These are phyloP conservation scores for Eucalyptus pumila DNA, from an alignment of 345 rosid species.

Conservation along the genomic window DNA sequence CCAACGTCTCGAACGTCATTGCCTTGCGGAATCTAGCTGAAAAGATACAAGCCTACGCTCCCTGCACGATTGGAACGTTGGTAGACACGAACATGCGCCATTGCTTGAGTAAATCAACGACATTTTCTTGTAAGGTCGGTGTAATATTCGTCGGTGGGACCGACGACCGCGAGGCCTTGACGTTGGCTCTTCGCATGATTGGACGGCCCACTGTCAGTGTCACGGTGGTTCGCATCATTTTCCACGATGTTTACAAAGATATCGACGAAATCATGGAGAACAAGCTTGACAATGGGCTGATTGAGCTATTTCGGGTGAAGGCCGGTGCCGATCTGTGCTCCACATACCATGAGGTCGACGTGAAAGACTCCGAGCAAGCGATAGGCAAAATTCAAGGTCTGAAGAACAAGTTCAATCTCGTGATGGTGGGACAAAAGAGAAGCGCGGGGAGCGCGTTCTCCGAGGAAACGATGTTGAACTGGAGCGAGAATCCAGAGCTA, in stretches of 20 bases:
- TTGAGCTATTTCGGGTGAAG: background rate
- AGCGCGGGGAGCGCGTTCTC: background rate
- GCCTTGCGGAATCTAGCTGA: background rate
- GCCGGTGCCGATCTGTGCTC: background rate
- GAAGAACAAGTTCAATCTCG: background rate
- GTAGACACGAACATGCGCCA: background rate
- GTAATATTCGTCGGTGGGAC: slow-evolving; percentile 13
- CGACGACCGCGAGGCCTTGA: slow-evolving; percentile 19
- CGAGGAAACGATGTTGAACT: slow-evolving; percentile 3
- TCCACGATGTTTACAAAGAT: background rate
- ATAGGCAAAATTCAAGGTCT: background rate
- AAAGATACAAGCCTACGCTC: background rate
- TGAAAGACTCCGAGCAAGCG: background rate
- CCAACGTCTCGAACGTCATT: background rate
- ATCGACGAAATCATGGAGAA: background rate
- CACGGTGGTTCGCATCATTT: background rate
- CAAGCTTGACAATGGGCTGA: background rate
- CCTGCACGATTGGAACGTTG: slow-evolving; percentile 14
- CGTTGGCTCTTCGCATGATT: slow-evolving; percentile 8
- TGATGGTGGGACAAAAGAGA: slow-evolving; percentile 6
- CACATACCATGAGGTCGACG: background rate
- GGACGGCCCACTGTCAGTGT: background rate
- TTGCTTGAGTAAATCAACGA: background rate
- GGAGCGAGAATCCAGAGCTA: slow-evolving; percentile 16
- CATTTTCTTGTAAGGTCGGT: background rate